phyloP scores from a whole-genome alignment of 345 rosid genomes.

The Salix suchowensis region DNA sequence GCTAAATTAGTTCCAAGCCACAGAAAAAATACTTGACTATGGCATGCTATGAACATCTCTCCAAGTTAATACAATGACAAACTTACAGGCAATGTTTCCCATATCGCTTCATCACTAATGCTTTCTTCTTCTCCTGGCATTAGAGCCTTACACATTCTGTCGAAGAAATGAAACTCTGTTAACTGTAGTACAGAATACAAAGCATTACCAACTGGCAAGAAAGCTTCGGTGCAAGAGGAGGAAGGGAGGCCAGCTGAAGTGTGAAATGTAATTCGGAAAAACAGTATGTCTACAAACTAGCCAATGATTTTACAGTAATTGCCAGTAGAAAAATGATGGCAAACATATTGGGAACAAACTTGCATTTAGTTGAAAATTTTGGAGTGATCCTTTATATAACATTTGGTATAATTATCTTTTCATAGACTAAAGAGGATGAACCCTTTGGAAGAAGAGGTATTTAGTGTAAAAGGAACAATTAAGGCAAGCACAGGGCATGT shows the following conservation, averaged over 20 bases:
- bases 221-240: neutral
- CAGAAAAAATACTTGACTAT: neutral
- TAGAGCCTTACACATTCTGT: conserved; percentile 91
- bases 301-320: neutral
- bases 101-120: conserved; percentile 83
- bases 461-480: neutral
- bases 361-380: neutral
- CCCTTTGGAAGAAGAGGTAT: neutral
- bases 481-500: neutral
- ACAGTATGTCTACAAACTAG: neutral
- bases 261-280: neutral
- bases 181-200: neutral
- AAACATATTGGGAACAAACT: neutral
- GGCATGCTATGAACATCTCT: neutral
- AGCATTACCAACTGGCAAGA: neutral
- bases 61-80: conserved; percentile 1
- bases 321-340: neutral
- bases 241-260: neutral
- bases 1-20: neutral
- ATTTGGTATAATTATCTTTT: neutral
- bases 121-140: conserved; percentile 94
- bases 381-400: neutral
- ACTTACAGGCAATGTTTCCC: conserved; percentile 98
- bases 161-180: conserved; percentile 16
- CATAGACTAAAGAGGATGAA: neutral